phyloP scores from a whole-genome alignment of 2,329 filamentous ascomycete species.

The Penicillium concentricum region DNA sequence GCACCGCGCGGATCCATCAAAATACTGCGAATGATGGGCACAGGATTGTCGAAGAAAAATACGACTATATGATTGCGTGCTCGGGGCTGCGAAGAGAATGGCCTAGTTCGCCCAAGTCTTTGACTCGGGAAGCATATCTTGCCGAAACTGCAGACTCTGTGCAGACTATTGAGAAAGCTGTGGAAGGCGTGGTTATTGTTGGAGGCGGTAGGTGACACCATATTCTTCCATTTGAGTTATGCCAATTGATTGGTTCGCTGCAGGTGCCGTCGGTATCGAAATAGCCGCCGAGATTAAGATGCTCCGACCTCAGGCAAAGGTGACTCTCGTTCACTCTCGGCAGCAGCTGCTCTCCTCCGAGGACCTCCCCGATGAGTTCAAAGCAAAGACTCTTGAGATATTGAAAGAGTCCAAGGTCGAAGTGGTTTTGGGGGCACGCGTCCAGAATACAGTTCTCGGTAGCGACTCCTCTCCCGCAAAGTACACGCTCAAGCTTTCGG shows the following conservation, averaged over 20 bases:
- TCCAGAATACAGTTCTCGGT: conserved; percentile 1
- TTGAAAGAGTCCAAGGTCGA: conserved; percentile 59
- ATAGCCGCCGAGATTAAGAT: conserved; percentile 74
- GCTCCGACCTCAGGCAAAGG: conserved; percentile 57
- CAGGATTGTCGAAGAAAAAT: conserved; percentile 1
- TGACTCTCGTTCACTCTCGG: conserved; percentile 72
- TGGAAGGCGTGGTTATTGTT: conserved; percentile 50
- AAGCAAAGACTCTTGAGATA: conserved; percentile 59
- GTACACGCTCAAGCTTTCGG: conserved; percentile 55
- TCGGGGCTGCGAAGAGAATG: conserved; percentile 67
- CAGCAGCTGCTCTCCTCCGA: conserved; percentile 68
- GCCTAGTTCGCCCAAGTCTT: conserved; percentile 68
- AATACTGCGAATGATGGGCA: neutral
- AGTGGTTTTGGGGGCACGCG: neutral
- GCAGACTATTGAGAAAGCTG: neutral
- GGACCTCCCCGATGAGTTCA: conserved; percentile 65
- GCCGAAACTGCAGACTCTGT: conserved; percentile 9
- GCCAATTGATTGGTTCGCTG: conserved; percentile 50
- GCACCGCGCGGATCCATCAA: neutral
- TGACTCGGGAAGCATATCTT: conserved; percentile 62
- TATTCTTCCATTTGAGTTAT: neutral
- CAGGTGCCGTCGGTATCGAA: conserved; percentile 71
- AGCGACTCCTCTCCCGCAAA: neutral
- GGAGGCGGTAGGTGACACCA: conserved; percentile 43
- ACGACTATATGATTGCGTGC: conserved; percentile 67